Percentiles rank a stretch among this genome's conserved stretches.
Conservation (phyloP, 371 early-diverging fungal species). For the Gilbertella persicaria region DNA sequence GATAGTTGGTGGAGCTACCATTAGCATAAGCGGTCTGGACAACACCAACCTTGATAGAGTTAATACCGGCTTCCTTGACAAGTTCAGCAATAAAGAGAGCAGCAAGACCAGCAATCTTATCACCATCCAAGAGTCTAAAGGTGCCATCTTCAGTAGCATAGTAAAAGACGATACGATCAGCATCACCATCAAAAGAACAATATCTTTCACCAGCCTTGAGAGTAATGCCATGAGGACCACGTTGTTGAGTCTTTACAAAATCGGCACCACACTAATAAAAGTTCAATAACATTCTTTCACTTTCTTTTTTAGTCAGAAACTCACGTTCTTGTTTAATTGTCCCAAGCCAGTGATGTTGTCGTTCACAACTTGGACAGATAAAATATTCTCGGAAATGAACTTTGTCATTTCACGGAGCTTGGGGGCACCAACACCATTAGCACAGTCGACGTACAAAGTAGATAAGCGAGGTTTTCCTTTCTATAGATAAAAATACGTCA, state of each 20-base stretch:
- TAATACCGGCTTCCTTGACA: conserved; percentile 75
- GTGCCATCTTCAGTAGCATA: conserved; percentile 69
- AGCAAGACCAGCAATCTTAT: conserved; percentile 94
- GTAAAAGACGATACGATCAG: conserved; percentile 98
- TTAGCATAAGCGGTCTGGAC: conserved; percentile 99
- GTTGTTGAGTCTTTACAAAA: conserved; percentile 92
- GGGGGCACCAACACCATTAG: conserved; percentile 98
- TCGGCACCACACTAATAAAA: conserved; percentile 92
- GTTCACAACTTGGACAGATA: conserved; percentile 72
- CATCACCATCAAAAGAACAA: conserved; percentile 98
- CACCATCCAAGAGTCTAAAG: conserved; percentile 96
- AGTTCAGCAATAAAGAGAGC: conserved; percentile 91
- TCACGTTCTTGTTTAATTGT: conserved; percentile 84
- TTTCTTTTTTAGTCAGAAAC: conserved; percentile 11
- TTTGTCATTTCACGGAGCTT: conserved; percentile 78
- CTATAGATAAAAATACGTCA: conserved; percentile 32
- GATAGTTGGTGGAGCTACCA: conserved; percentile 93
- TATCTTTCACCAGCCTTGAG: conserved; percentile 71
- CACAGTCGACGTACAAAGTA: conserved; percentile 85
- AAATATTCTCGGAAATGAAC: conserved; percentile 63
- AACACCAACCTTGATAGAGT: conserved; percentile 87
- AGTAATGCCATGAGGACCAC: conserved; percentile 71
- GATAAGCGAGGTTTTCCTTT: conserved; percentile 69
- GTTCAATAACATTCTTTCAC: neutral
- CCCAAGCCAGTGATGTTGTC: conserved; percentile 65